These are phyloP conservation scores for Deinandra increscens DNA, from an alignment of 129 eudicot species.

Conservation along the genomic window DNA sequence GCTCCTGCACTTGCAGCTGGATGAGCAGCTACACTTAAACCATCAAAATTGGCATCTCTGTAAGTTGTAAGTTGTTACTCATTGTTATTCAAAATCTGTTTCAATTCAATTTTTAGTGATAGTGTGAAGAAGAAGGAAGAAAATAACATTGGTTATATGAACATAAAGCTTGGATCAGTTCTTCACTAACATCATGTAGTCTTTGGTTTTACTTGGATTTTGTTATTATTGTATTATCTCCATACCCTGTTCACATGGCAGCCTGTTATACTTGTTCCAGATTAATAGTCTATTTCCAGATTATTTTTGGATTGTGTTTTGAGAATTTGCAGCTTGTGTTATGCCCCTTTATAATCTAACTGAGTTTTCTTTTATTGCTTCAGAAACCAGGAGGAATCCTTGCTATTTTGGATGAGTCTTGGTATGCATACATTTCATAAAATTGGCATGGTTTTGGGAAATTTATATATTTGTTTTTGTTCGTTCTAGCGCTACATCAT, in stretches of 20 bases:
- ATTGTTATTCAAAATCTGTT: neutral
- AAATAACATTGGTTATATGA: neutral
- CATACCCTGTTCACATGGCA: conserved; percentile 20
- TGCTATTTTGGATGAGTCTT: too few relatives aligned
- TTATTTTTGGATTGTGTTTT: too few relatives aligned
- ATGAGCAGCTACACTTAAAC: conserved; percentile 88
- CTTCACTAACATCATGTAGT: neutral
- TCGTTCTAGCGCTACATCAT: too few relatives aligned
- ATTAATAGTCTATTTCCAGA: too few relatives aligned
- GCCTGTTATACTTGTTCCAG: conserved; percentile 85
- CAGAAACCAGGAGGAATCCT: too few relatives aligned
- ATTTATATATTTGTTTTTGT: too few relatives aligned
- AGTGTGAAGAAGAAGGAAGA: neutral
- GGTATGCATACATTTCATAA: too few relatives aligned
- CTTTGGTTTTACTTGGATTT: neutral
- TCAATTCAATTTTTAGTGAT: neutral
- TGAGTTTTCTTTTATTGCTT: too few relatives aligned
- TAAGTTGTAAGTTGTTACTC: conserved; percentile 16
- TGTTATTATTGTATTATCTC: conserved; percentile 16
- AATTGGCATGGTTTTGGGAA: too few relatives aligned
- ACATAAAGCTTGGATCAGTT: neutral
- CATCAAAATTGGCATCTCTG: conserved; percentile 77
- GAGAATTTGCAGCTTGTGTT: too few relatives aligned
- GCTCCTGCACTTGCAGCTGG: conserved; percentile 99
- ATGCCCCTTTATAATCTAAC: too few relatives aligned